Evolutionary conservation across 1,139 yeast species (phyloP).

Genomic region (Ogataea hybrid): DNA sequence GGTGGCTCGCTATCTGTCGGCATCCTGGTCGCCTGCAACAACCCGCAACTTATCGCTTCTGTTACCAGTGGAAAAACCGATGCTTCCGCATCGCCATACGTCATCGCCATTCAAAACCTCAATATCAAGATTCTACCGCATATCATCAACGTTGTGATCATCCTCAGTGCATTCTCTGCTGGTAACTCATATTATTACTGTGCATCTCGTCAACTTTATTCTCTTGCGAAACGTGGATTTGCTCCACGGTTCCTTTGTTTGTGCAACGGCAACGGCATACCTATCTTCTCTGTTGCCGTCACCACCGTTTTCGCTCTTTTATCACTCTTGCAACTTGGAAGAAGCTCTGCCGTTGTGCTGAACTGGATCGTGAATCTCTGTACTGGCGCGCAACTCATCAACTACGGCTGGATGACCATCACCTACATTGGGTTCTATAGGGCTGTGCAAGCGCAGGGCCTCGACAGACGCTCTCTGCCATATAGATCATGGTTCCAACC

Average conservation of each 20-base stretch:
- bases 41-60: slow-evolving; percentile 43
- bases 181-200: slow-evolving; percentile 73
- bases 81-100: slow-evolving; percentile 63
- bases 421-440: slow-evolving; percentile 64
- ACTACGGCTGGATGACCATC: slow-evolving; percentile 61
- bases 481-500: slow-evolving; percentile 58
- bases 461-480: slow-evolving; percentile 55
- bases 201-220: slow-evolving; percentile 56
- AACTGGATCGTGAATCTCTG: slow-evolving; percentile 74
- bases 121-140: slow-evolving; percentile 56
- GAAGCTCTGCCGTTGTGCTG: slow-evolving; percentile 62
- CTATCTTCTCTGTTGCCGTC: slow-evolving; percentile 33
- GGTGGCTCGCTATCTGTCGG: slow-evolving; percentile 63
- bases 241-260: slow-evolving; percentile 48
- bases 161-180: slow-evolving; percentile 67
- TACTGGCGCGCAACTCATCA: slow-evolving; percentile 77
- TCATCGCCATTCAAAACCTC: slow-evolving; percentile 57
- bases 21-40: slow-evolving; percentile 53
- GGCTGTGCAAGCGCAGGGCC: slow-evolving; percentile 59
- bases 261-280: slow-evolving; percentile 49
- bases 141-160: slow-evolving; percentile 58
- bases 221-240: slow-evolving; percentile 55
- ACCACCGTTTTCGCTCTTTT: slow-evolving; percentile 41
- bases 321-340: slow-evolving; percentile 56
- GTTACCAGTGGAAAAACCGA: slow-evolving; percentile 49